Base-by-base conservation (phyloP, 108 stramenopile genomes). In the Aurantiochytrium sp. region DNA sequence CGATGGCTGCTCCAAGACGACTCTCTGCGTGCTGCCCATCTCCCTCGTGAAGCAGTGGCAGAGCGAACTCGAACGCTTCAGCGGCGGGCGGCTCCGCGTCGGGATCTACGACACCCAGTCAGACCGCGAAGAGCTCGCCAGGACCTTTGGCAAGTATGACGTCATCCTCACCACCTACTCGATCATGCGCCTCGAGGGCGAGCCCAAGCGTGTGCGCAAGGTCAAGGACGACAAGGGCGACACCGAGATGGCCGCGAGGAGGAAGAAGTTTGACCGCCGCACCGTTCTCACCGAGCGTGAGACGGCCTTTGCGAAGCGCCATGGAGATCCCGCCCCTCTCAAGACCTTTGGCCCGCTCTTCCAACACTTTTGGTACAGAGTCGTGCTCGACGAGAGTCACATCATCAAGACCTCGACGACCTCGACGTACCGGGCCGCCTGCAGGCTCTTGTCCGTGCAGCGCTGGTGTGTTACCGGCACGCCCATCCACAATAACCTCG, bases 401-500 rank as follows among this genome's bases (percentile, higher is more conserved):
- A 39, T 91, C 45, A 91, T 93, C 86, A 92, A 92, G 90, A 90
- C 90, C 89, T 86, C 92, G 5, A 85, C 54, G 24, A 92, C 93
- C 1, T 45, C 54, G 52, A 93, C 93, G 1, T 88, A 90, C 55
- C 92, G 92, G 68, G 92, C 93, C n/a, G 93, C 91, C 32, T 93
- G 90, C 55, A 88, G 88, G 4, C 87, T 93, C 27, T 50, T 90
- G 31, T 87, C 91, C 32, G 55, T 93, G 15, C 91, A 93, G 87
- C 91, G 89, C 69, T 92, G 92, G 93, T 93, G 93, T 88, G 68
- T 93, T 24, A 93, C 93, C 4, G 93, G 93, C 19, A 93, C 93
- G 4, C 93, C 93, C 1, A 54, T 93, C 21, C 91, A 92, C 87
- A 93, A 93, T 65, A 50, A 30, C 24, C 10, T 68, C 34, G 87